Percentiles rank a stretch among this genome's conserved stretches.
Evolutionary conservation across 805 yeast species (phyloP).

Genomic region (Metschnikowia lachancei): DNA sequence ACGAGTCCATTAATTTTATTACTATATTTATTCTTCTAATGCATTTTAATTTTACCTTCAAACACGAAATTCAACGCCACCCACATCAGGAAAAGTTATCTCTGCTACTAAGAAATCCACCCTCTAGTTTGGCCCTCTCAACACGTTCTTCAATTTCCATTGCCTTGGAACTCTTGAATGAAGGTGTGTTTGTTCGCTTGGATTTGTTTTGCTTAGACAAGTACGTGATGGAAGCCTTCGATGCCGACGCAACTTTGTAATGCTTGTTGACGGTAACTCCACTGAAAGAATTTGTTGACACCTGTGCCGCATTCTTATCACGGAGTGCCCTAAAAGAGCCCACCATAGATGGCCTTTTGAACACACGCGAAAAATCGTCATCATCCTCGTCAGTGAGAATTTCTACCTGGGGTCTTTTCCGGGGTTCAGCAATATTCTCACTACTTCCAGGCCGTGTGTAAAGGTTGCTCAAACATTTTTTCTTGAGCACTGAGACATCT

Average conservation of each 20-base stretch:
- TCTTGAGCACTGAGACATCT: slow-evolving; percentile 48
- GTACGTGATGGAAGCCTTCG: slow-evolving; percentile 57
- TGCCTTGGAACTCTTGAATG: slow-evolving; percentile 27
- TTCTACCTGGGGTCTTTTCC: slow-evolving; percentile 10
- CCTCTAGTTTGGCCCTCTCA: slow-evolving; percentile 19
- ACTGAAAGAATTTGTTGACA: slow-evolving; percentile 40
- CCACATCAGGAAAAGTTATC: slow-evolving; percentile 2
- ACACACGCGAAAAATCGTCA: slow-evolving; percentile 37
- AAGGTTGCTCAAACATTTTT: slow-evolving; percentile 36
- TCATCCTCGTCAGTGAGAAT: slow-evolving; percentile 31
- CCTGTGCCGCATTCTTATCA: slow-evolving; percentile 38
- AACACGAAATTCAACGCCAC: not conserved
- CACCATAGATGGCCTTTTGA: slow-evolving; percentile 46
- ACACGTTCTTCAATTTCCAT: slow-evolving; percentile 28
- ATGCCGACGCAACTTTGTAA: slow-evolving; percentile 53
- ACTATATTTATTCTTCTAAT: not conserved
- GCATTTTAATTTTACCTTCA: not conserved
- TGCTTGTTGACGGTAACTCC: slow-evolving; percentile 54
- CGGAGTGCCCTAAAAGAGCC: slow-evolving; percentile 44
- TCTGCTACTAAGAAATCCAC: slow-evolving; percentile 9
- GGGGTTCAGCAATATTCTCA: slow-evolving; percentile 11
- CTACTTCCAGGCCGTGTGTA: slow-evolving; percentile 17
- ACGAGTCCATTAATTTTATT: not conserved
- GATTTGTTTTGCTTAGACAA: slow-evolving; percentile 36
- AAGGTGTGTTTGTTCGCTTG: slow-evolving; percentile 20